Evolutionary conservation across 352 stramenopile genomes (phyloP).

Genomic region (Phytophthora europaea): DNA sequence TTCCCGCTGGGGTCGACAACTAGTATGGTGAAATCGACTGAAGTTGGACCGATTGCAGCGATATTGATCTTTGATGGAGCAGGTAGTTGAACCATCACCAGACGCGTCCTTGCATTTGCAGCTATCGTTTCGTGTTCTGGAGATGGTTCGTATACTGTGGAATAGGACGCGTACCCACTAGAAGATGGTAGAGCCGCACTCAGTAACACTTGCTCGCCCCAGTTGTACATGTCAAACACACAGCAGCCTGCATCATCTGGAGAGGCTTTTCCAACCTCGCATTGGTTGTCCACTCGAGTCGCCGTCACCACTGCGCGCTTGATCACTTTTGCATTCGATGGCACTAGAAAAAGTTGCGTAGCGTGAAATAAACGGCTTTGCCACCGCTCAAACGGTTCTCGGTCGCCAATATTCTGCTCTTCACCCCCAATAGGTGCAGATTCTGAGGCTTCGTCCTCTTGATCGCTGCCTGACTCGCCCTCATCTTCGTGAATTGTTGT

Average conservation of each 20-base stretch:
- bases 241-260: conserved; percentile 60
- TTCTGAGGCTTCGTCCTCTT: neutral
- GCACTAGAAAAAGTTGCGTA: conserved; percentile 53
- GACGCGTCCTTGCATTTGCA: conserved; percentile 1
- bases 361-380: conserved; percentile 53
- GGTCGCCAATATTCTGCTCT: neutral
- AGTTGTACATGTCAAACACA: conserved; percentile 72
- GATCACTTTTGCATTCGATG: conserved; percentile 41
- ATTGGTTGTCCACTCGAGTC: conserved; percentile 45
- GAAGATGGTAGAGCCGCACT: conserved; percentile 22
- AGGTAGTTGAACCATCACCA: conserved; percentile 41
- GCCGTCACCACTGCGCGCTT: conserved; percentile 50
- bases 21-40: neutral
- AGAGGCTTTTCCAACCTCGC: conserved; percentile 39
- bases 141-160: conserved; percentile 39
- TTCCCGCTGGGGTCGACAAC: conserved; percentile 14
- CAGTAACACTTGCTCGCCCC: conserved; percentile 58
- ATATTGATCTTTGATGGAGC: conserved; percentile 19
- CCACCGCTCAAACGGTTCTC: conserved; percentile 37
- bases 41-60: conserved; percentile 9
- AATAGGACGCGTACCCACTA: conserved; percentile 47
- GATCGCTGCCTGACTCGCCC: conserved; percentile 13
- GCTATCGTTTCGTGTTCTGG: neutral
- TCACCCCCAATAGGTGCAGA: neutral
- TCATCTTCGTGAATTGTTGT: conserved; percentile 33